Conservation (phyloP, 805 yeast genomes). For the Hanseniaspora opuntiae region DNA sequence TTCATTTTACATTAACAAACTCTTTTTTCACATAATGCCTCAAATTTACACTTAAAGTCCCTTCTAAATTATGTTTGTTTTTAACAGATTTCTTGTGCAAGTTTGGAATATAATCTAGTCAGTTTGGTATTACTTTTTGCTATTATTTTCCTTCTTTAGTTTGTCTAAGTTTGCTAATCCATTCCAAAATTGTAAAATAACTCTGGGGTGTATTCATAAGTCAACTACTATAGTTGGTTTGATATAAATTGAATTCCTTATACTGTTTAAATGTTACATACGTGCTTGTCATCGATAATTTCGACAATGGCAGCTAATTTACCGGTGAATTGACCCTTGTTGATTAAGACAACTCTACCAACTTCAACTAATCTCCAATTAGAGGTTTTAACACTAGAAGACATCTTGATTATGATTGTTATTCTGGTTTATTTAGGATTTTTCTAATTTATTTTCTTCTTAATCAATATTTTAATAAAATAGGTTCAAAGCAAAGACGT, state of each 20-base stretch:
- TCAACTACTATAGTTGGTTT: not conserved
- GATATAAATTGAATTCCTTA: not conserved
- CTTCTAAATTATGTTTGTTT: too few relatives aligned
- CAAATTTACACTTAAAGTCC: too few relatives aligned
- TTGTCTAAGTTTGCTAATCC: not conserved
- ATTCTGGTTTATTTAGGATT: constrained; percentile 2
- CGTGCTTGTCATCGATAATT: constrained; percentile 98
- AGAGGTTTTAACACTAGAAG: constrained; percentile 81
- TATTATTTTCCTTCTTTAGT: not conserved
- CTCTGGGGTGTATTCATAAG: not conserved
- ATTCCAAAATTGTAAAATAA: not conserved
- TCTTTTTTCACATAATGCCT: too few relatives aligned
- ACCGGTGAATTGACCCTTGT: constrained; percentile 57
- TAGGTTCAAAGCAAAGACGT: not conserved
- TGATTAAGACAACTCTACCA: constrained; percentile 94
- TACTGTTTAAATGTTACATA: constrained; percentile 32
- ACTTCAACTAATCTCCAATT: constrained; percentile 99
- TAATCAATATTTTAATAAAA: too few relatives aligned
- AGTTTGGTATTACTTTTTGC: too few relatives aligned
- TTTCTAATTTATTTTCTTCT: not conserved
- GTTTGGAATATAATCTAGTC: too few relatives aligned
- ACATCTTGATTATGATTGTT: constrained; percentile 32
- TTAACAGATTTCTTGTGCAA: too few relatives aligned
- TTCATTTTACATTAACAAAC: too few relatives aligned
- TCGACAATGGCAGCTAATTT: constrained; percentile 95